phyloP scores from a whole-genome alignment of 2,329 filamentous ascomycete species.

The Pseudogymnoascus sp. region DNA sequence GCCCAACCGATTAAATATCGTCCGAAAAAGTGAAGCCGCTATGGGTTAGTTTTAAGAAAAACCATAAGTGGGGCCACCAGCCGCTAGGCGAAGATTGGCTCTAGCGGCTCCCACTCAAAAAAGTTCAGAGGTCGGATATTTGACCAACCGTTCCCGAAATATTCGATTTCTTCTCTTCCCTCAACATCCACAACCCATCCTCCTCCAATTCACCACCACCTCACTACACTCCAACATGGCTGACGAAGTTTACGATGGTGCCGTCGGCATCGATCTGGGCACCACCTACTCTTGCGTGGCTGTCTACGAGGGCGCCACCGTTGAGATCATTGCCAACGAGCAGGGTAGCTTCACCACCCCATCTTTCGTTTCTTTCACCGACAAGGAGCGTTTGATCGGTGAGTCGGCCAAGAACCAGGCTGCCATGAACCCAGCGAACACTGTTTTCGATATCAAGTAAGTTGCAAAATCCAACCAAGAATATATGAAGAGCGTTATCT shows the following conservation, averaged over 20 bases:
- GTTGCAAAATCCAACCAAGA: conserved; percentile 29
- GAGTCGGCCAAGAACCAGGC: conserved; percentile 99
- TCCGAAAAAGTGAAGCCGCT: neutral
- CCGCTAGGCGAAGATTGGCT: neutral
- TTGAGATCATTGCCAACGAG: conserved; percentile 99
- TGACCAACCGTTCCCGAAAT: neutral
- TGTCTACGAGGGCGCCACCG: conserved; percentile 98
- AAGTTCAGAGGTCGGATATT: conserved; percentile 9
- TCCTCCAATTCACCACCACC: conserved; percentile 12
- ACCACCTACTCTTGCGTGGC: conserved; percentile 99
- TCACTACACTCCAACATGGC: conserved; percentile 59
- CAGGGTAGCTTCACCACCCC: conserved; percentile 98
- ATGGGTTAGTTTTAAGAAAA: neutral
- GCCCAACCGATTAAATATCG: neutral
- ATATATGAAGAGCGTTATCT: neutral
- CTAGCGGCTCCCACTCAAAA: conserved; percentile 8
- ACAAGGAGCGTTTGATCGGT: conserved; percentile 97
- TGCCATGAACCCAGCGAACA: conserved; percentile 98
- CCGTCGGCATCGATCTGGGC: conserved; percentile 99
- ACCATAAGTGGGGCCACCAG: neutral
- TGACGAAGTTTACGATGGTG: conserved; percentile 98
- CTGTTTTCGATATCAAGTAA: conserved; percentile 98
- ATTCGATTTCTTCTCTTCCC: conserved; percentile 6
- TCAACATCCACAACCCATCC: conserved; percentile 16
- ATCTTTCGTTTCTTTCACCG: conserved; percentile 98